Base-by-base conservation (phyloP, 371 early-diverging fungal genomes). In the Mortierella polycephala region DNA sequence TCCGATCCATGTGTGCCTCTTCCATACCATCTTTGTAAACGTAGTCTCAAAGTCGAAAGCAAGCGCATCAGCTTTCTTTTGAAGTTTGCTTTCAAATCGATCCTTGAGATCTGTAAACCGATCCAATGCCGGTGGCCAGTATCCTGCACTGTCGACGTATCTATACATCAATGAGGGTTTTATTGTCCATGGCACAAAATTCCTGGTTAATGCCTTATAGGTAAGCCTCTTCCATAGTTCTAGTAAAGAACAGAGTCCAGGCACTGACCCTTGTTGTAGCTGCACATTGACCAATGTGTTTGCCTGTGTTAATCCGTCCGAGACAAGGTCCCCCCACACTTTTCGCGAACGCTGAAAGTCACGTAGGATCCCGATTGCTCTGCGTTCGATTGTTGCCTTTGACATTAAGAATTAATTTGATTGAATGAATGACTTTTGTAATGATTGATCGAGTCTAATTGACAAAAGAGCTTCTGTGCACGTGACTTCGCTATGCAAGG, bases 201-300 rank as follows among this genome's bases (percentile, higher is more conserved):
- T 30, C 30, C 30, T 30, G 1, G 30, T 30, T 30, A 30, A 30
- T 30, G 30, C 30, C 30, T 30, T 30, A 4, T 30, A 4, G 30
- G 4, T 30, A 2, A 2, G 1, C 30, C 30, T 30, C 4, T 30
- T 30, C 30, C 30, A 4, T 30, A 30, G 30, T 4, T 30, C 30
- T 30, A 30, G 30, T 30, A 30, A 30, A 30, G 30, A 30, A 30
- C 30, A 30, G 4, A n/a, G n/a, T n/a, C n/a, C n/a, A n/a, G n/a
- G n/a, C n/a, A 47, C 53, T 44, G 66, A 79, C 79, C 79, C 79
- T 62, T 79, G 79, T 20, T 79, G 79, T 21, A 79, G 56, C 64
- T 79, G 79, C 21, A 79, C 73, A 56, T 79, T 79, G 56, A 79
- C 79, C 5, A 79, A 62, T 3, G 73, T 69, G 58, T 79, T 79